A percentile compares a stretch with the other conserved stretches of the same genome.
phyloP scores from a whole-genome alignment of 2,329 filamentous ascomycete genomes.

The Xylariaceae sp. region DNA sequence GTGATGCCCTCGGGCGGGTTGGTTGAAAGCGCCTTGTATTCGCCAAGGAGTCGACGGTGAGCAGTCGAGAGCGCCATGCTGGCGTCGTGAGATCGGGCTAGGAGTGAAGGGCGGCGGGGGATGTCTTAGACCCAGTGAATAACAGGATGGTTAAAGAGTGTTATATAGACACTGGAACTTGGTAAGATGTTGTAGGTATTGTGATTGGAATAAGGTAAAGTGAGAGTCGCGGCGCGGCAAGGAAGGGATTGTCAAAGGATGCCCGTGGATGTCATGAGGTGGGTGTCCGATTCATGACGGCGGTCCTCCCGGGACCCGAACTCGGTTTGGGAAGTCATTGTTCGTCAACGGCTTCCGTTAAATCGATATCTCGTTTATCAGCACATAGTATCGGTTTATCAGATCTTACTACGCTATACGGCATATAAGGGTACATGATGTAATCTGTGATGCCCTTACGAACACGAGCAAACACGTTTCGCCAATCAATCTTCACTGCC shows the following conservation, averaged over 20 bases:
- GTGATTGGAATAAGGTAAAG: neutral
- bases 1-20: conserved; percentile 98
- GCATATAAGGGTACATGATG: neutral
- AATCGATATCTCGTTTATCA: neutral
- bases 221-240: too few relatives aligned
- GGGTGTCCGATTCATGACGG: too few relatives aligned
- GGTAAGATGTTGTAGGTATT: neutral
- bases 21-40: conserved; percentile 90
- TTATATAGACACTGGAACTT: neutral
- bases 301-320: too few relatives aligned
- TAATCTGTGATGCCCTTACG: neutral
- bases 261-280: too few relatives aligned
- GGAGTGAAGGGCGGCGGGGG: neutral
- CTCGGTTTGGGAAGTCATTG: too few relatives aligned
- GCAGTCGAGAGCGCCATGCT: conserved; percentile 57
- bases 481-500: too few relatives aligned
- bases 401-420: neutral
- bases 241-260: too few relatives aligned
- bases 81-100: neutral
- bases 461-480: too few relatives aligned
- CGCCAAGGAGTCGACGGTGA: conserved; percentile 81
- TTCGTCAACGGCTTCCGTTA: too few relatives aligned
- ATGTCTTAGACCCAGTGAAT: neutral
- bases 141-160: neutral
- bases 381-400: neutral